Evolutionary conservation across 345 rosid species (phyloP).

Genomic region (Melaleuca alternifolia): DNA sequence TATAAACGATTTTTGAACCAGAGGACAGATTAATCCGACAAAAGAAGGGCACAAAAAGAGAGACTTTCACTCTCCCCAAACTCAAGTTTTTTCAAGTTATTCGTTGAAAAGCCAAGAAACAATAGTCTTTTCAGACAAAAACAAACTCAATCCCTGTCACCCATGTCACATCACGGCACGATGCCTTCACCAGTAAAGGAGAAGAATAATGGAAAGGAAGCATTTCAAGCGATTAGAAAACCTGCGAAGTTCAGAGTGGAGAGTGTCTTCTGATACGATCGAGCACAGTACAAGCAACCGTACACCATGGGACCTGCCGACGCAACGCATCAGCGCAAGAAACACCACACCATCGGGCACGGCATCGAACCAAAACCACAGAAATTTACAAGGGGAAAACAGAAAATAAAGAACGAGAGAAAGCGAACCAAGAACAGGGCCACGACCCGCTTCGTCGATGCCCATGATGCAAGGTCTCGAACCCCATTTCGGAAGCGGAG

Average conservation of each 20-base stretch:
- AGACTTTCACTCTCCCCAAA: not conserved
- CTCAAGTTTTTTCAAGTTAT: not conserved
- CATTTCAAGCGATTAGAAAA: not conserved
- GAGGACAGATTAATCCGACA: not conserved
- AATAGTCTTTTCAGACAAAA: not conserved
- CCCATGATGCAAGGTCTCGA: conserved; percentile 86
- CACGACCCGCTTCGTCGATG: conserved; percentile 95
- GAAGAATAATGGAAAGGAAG: not conserved
- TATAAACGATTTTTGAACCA: not conserved
- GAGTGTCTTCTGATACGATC: conserved; percentile 62
- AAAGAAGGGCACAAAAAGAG: not conserved
- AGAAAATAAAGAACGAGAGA: not conserved
- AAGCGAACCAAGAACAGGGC: conserved; percentile 66
- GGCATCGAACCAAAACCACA: not conserved
- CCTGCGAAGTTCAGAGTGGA: conserved; percentile 80
- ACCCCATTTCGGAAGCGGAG: conserved; percentile 46
- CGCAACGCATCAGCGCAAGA: not conserved
- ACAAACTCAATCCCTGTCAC: not conserved
- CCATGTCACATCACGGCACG: not conserved
- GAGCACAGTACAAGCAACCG: conserved; percentile 89
- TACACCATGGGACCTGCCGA: conserved; percentile 91
- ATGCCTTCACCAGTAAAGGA: not conserved
- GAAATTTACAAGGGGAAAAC: not conserved
- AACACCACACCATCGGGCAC: not conserved
- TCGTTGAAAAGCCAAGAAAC: not conserved